Base-by-base conservation (phyloP, 768 basidiomycete species). In the Exidia glandulosa region DNA sequence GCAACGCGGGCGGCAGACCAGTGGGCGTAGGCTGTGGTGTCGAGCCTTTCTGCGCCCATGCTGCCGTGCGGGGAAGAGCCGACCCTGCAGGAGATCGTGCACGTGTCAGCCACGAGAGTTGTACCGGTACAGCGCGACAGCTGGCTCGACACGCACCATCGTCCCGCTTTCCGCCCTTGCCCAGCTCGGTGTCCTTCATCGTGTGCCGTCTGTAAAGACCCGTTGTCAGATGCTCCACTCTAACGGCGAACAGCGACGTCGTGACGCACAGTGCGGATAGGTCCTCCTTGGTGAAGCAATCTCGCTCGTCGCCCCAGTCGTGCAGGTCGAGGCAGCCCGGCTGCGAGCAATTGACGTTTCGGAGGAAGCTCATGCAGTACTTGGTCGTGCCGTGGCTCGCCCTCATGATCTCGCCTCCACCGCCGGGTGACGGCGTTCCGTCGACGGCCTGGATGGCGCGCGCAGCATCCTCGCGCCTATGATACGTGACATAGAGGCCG, bases 281-380 rank as follows among this genome's bases (percentile, higher is more conserved):
- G 72, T 98, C 95, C 70, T 97, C 94, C 74, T 94, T 94, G 1
- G 94, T 94, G 69, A 96, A 94, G 67, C 91, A 94, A 71, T 99
- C 96, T 59, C 92, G 89, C 73, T 98, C 95, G 62, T 97, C 96
- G 33, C 94, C 96, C 91, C 93, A 96, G 71, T 98, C 96, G 69
- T 99, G 96, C 48, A 94, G 75, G 70, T 90, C 89, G 85, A 94
- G 87, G 73, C 96, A 99, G 64, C 82, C 85, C 66, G 89, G 87
- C 67, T 92, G 92, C 60, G 85, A 81, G 72, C 96, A 99, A 61
- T 79, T 79, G 34, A 82, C 79, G 23, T 90, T 85, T 45, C 94
- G 88, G 62, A 99, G 80, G 71, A 96, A 98, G 3, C 86, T 79
- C 84, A 97, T 94, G 74, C 96, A 99, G 68, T 99, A 99, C 72